Percentiles rank a stretch among this genome's conserved stretches.
phyloP scores from a whole-genome alignment of 352 stramenopile species.

The Phytophthora constricta region DNA sequence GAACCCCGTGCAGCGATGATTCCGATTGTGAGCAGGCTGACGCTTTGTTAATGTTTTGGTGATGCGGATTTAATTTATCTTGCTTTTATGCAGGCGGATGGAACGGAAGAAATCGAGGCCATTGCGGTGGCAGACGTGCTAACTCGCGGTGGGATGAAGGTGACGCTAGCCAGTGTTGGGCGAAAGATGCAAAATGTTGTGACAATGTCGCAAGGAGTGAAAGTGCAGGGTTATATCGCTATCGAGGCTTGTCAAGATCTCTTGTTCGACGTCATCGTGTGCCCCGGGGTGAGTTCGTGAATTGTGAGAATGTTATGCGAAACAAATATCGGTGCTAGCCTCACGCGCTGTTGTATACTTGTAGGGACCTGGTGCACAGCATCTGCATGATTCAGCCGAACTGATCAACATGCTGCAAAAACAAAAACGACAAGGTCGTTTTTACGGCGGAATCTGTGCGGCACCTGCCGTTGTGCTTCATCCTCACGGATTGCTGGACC shows the following conservation, averaged over 20 bases:
- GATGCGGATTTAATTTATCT: too few relatives aligned
- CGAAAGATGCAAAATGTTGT: conserved; percentile 64
- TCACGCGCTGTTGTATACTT: too few relatives aligned
- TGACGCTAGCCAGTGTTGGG: conserved; percentile 67
- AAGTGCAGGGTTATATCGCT: conserved; percentile 62
- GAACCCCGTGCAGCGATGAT: conserved; percentile 19
- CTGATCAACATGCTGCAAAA: conserved; percentile 61
- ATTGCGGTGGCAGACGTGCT: conserved; percentile 72
- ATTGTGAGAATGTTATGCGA: too few relatives aligned
- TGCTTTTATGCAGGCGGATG: conserved; percentile 58
- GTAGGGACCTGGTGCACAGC: conserved; percentile 65
- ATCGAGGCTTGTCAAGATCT: conserved; percentile 64
- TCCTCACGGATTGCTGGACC: conserved; percentile 53
- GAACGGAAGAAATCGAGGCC: conserved; percentile 82
- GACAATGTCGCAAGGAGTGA: conserved; percentile 70
- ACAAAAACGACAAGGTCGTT: conserved; percentile 61
- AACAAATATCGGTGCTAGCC: too few relatives aligned
- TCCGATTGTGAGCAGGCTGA: conserved; percentile 14
- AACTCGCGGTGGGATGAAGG: conserved; percentile 64
- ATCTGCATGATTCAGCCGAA: conserved; percentile 61
- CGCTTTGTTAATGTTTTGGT: neutral
- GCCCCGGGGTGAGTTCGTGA: conserved; percentile 49
- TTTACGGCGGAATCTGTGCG: conserved; percentile 76
- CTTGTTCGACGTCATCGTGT: conserved; percentile 70
- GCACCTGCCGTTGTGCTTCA: conserved; percentile 68